These are phyloP conservation scores for Apiospora rasikravindrae DNA, from an alignment of 2,329 filamentous ascomycete species.

Conservation along the genomic window DNA sequence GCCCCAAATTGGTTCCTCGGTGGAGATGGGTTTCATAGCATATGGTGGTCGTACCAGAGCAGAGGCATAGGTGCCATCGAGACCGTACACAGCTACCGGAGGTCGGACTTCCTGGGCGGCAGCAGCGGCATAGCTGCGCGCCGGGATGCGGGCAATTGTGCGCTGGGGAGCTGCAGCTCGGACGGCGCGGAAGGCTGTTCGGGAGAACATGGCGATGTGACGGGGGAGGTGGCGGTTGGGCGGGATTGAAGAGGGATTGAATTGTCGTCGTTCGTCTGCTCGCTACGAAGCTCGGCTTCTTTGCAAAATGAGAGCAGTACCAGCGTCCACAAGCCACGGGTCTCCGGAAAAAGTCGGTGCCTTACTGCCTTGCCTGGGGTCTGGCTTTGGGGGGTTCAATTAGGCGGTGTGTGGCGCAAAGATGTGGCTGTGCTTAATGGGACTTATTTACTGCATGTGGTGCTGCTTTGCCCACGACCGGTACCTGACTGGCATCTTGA, in stretches of 20 bases:
- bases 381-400: neutral
- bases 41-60: conserved; percentile 78
- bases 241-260: conserved; percentile 29
- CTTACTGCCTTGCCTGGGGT: neutral
- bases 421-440: neutral
- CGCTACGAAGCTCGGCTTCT: conserved; percentile 32
- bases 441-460: neutral
- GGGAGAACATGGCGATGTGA: conserved; percentile 59
- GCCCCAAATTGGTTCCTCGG: conserved; percentile 4
- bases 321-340: conserved; percentile 12
- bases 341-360: conserved; percentile 17
- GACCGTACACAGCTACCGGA: conserved; percentile 88
- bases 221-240: conserved; percentile 25
- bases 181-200: conserved; percentile 62
- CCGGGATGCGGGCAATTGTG: conserved; percentile 63
- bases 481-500: neutral
- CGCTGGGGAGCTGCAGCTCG: conserved; percentile 63
- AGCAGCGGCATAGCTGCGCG: conserved; percentile 78
- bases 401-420: neutral
- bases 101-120: conserved; percentile 74
- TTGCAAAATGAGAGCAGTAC: conserved; percentile 19
- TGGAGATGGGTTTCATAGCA: neutral
- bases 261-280: conserved; percentile 26
- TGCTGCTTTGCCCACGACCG: no score
- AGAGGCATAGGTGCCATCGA: conserved; percentile 98